Conservation (phyloP, 2,329 filamentous ascomycete genomes). For the Venturia nashicola region DNA sequence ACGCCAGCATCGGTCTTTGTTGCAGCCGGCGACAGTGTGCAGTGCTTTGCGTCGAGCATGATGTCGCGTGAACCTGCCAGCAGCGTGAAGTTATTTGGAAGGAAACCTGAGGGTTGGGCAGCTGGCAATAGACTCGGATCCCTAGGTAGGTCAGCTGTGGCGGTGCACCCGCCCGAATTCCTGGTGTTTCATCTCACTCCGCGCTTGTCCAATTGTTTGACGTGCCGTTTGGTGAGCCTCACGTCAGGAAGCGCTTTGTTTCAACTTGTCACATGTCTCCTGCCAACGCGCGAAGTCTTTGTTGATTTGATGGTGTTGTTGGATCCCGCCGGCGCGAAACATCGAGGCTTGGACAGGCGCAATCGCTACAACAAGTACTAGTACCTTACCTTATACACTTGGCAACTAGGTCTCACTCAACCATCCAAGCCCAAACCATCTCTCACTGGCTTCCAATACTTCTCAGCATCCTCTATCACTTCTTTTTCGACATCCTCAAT, state of each 20-base stretch:
- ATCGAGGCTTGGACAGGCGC: background rate
- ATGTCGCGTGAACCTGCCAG: background rate
- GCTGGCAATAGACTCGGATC: no score
- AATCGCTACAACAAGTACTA: no score
- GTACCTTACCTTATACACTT: background rate
- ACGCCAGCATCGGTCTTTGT: constrained; percentile 44
- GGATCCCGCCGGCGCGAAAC: background rate
- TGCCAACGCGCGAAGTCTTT: background rate
- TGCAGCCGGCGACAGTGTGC: constrained; percentile 30
- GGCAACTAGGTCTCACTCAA: background rate
- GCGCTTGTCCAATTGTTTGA: background rate
- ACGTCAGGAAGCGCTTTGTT: background rate
- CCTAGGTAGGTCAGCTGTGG: no score
- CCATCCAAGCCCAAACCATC: background rate
- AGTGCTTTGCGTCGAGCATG: constrained; percentile 19
- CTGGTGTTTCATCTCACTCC: constrained; percentile 2
- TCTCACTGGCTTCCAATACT: constrained; percentile 28
- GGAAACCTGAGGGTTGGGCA: constrained; percentile 33
- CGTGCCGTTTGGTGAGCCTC: background rate
- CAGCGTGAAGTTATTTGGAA: constrained; percentile 33
- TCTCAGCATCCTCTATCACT: constrained; percentile 33
- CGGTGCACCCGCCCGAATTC: background rate
- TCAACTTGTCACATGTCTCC: background rate
- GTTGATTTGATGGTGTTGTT: background rate
- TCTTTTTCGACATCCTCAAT: constrained; percentile 31